phyloP scores from a whole-genome alignment of 768 basidiomycete genomes.

The Macrocybe gigantea region DNA sequence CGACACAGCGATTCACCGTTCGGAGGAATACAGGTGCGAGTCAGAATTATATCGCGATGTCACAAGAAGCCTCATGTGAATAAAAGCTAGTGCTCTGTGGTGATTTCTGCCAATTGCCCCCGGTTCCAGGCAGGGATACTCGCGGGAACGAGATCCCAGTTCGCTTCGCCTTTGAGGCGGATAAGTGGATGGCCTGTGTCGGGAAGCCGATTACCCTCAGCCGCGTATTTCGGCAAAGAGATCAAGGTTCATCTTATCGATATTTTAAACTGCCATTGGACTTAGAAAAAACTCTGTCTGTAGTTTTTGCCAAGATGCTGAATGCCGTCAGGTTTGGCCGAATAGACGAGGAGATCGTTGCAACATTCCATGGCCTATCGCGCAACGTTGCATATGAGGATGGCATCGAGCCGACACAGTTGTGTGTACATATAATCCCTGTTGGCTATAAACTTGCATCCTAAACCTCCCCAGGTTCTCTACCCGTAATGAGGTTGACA shows the following conservation, averaged over 20 bases:
- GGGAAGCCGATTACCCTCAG: constrained; percentile 49
- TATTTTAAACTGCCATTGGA: background rate
- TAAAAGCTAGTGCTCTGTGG: constrained; percentile 76
- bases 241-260: constrained; percentile 43
- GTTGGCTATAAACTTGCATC: background rate
- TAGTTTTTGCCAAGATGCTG: constrained; percentile 78
- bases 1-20: constrained; percentile 55
- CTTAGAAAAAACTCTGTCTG: background rate
- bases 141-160: constrained; percentile 43
- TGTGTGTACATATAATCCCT: constrained; percentile 36
- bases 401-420: constrained; percentile 74
- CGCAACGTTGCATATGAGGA: constrained; percentile 60
- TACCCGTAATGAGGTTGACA: constrained; percentile 64
- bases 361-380: constrained; percentile 49
- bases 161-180: constrained; percentile 76
- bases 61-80: background rate
- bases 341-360: constrained; percentile 35
- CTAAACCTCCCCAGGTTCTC: constrained; percentile 48
- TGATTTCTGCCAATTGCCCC: constrained; percentile 90
- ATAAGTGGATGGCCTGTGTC: constrained; percentile 66
- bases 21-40: constrained; percentile 76
- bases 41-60: background rate
- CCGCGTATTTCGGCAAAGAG: constrained; percentile 85
- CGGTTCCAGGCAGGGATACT: constrained; percentile 51
- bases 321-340: constrained; percentile 82